Evolutionary conservation across 345 rosid genomes (phyloP).

Genomic region (Eucalyptus viminalis): DNA sequence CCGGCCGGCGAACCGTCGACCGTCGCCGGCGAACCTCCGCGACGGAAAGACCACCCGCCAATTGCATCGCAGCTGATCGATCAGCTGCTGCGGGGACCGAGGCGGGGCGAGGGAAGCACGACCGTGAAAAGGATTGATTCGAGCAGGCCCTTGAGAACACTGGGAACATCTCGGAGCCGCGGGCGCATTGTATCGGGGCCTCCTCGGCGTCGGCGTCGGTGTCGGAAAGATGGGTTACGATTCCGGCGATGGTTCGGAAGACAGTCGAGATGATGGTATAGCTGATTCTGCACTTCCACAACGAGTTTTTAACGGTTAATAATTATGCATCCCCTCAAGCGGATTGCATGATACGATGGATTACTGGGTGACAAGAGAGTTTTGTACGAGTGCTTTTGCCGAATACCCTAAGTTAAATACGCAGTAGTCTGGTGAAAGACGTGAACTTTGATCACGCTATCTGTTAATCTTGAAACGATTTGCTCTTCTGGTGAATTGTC

Average conservation of each 20-base stretch:
- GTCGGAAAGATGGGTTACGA: conserved; percentile 15
- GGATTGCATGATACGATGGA: not conserved
- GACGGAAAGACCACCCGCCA: not conserved
- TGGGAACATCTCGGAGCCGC: not conserved
- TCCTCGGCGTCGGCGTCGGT: not conserved
- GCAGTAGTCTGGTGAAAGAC: not conserved
- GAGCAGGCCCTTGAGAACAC: not conserved
- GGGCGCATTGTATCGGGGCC: not conserved
- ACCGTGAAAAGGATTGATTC: not conserved
- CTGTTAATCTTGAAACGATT: not conserved
- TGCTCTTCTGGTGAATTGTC: not conserved
- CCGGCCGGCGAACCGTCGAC: not conserved
- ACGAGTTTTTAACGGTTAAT: not conserved
- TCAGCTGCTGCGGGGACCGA: not conserved
- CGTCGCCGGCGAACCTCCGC: not conserved
- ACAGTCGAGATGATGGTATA: conserved; percentile 29
- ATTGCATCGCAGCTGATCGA: not conserved
- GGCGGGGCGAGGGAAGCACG: not conserved
- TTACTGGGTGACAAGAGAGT: not conserved
- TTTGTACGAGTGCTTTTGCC: not conserved
- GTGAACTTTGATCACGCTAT: not conserved
- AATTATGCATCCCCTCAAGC: not conserved
- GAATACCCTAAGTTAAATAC: not conserved
- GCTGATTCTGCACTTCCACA: not conserved
- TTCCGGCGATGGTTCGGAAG: conserved; percentile 19